Evolutionary conservation across 2,329 filamentous ascomycete genomes (phyloP).

Genomic region (Sclerotinia glacialis): DNA sequence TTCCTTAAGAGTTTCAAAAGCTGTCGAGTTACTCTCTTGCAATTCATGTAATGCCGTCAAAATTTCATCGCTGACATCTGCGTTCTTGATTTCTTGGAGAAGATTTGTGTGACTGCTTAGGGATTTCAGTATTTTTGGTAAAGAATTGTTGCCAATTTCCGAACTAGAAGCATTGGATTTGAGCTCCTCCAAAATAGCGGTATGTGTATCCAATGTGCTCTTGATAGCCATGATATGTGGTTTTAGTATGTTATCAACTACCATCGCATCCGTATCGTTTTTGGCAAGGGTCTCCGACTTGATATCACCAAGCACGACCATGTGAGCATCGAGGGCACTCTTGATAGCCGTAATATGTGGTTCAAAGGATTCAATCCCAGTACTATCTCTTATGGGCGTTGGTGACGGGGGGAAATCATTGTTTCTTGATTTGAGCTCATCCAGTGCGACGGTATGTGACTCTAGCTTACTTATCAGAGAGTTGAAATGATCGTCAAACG

Average conservation of each 20-base stretch:
- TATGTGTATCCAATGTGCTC: constrained; percentile 25
- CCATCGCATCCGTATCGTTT: constrained; percentile 2
- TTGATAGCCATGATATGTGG: constrained; percentile 26
- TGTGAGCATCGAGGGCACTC: constrained; percentile 28
- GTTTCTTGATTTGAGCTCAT: constrained; percentile 10
- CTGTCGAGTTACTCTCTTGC: constrained; percentile 27
- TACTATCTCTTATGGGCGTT: background rate
- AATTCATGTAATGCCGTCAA: constrained; percentile 36
- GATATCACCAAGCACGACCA: constrained; percentile 27
- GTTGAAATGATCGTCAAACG: constrained; percentile 21
- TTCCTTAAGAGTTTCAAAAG: constrained; percentile 34
- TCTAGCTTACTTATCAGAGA: constrained; percentile 24
- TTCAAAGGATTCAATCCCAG: constrained; percentile 25
- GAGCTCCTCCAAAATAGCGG: constrained; percentile 27
- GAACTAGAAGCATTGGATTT: constrained; percentile 23
- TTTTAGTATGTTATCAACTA: constrained; percentile 2
- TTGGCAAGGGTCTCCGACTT: constrained; percentile 14
- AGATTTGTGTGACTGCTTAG: constrained; percentile 30
- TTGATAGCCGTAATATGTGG: constrained; percentile 30
- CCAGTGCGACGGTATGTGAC: constrained; percentile 22
- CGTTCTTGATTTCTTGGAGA: constrained; percentile 37
- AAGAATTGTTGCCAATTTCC: constrained; percentile 14
- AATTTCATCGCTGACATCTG: constrained; percentile 37
- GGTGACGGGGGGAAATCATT: background rate
- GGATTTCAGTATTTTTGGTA: constrained; percentile 30